Percentiles rank a stretch among this genome's conserved stretches.
These are phyloP conservation scores for Mycena venus DNA, from an alignment of 768 basidiomycete genomes.

Conservation along the genomic window DNA sequence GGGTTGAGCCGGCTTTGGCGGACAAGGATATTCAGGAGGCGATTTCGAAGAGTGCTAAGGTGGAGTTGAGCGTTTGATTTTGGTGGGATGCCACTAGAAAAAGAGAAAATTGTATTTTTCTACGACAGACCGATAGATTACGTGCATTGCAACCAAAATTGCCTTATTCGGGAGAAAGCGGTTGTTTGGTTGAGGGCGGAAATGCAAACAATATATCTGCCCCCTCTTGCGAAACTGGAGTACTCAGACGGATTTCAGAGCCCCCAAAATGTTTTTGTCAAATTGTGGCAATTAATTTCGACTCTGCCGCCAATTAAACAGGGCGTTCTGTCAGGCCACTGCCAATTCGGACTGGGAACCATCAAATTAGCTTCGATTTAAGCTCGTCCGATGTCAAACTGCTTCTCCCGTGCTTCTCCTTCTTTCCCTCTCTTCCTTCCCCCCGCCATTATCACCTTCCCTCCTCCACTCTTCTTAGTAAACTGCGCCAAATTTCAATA, in stretches of 20 bases:
- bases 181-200: neutral
- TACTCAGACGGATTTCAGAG: too few relatives aligned
- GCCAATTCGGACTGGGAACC: neutral
- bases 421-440: neutral
- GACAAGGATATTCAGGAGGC: slow-evolving; percentile 67
- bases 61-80: slow-evolving; percentile 74
- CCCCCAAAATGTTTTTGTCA: too few relatives aligned
- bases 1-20: slow-evolving; percentile 88
- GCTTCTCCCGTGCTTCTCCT: too few relatives aligned
- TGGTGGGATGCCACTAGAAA: neutral
- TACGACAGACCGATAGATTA: neutral
- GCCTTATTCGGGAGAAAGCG: slow-evolving; percentile 4
- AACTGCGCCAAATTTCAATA: too few relatives aligned
- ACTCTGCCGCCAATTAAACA: neutral
- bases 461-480: too few relatives aligned
- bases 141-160: neutral
- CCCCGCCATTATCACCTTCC: too few relatives aligned
- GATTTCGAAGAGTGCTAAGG: slow-evolving; percentile 63
- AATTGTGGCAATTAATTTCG: neutral
- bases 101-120: neutral
- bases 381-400: slow-evolving; percentile 18
- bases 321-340: neutral
- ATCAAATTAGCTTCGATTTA: slow-evolving; percentile 8
- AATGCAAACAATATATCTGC: neutral
- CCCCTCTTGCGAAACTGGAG: too few relatives aligned